Base-by-base conservation (phyloP, 139 green algal species). In the Chlorella sp. region DNA sequence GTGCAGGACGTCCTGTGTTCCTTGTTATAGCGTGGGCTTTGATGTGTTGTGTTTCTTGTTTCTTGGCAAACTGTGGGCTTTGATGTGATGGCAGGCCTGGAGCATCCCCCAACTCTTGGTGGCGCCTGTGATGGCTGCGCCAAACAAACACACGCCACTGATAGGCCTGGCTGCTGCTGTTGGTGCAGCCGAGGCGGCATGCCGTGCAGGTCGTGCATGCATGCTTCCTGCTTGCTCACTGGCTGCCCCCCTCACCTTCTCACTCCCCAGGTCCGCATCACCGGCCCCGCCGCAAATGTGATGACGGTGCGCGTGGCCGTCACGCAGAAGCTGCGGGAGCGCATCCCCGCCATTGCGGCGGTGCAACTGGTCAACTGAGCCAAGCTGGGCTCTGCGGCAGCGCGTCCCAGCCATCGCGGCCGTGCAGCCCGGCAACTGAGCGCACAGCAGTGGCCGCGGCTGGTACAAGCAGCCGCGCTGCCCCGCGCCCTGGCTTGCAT, bases 291-390 rank as follows among this genome's bases (percentile, higher is more conserved):
- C 1, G 97, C 97, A 28, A 96, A 91, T 20, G 97, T 99, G 4
- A 98, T 98, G 95, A 99, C 97, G 22, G 97, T 99, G 48, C 89
- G 97, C 0, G 97, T 99, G 73, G 97, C 97, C 9, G 97, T 99
- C 6, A 99, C 96, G 22, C 97, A 99, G 90, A 99, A 99, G 93
- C 93, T 99, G 78, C 83, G 97, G 48, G 97, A 99, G 85, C 97
- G 97, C 85, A 99, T 99, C 70, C 97, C 97, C 1, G 70, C 65
- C 48, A 99, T 99, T 83, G 97, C 96, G 1, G 97, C 97, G 22
- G 97, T 99, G 81, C 96, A 99, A 89, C 87, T 99, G 46, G 85
- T 99, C 3, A 92, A 91, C 36, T 93, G 76, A 81, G 9, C 72
- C 7, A 41, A n/a, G n/a, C n/a, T n/a, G n/a, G n/a, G n/a, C n/a